phyloP scores from a whole-genome alignment of 768 basidiomycete genomes.

The Epithele typhae region DNA sequence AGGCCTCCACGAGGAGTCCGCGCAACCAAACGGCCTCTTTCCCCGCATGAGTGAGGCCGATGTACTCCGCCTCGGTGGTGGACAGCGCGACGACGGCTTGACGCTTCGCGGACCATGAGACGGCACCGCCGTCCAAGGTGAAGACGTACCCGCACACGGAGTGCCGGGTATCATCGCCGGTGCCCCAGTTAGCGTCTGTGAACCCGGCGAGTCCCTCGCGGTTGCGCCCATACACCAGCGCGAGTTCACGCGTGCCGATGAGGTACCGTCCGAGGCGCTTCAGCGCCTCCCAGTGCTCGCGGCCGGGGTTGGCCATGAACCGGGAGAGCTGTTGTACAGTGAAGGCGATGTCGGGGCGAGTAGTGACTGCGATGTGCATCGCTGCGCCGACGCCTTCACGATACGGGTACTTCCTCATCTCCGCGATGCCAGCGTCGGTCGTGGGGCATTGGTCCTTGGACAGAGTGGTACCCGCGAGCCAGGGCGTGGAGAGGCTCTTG shows the following conservation, averaged over 20 bases:
- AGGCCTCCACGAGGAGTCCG: slow-evolving; percentile 15
- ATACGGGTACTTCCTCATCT: slow-evolving; percentile 16
- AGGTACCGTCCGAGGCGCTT: slow-evolving; percentile 26
- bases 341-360: slow-evolving; percentile 14
- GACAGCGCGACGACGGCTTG: slow-evolving; percentile 29
- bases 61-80: slow-evolving; percentile 33
- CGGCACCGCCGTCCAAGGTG: slow-evolving; percentile 18
- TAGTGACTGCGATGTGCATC: slow-evolving; percentile 14
- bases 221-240: slow-evolving; percentile 4
- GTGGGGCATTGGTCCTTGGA: slow-evolving; percentile 5
- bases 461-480: not conserved
- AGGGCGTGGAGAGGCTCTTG: slow-evolving; percentile 21
- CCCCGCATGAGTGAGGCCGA: slow-evolving; percentile 23
- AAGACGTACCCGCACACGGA: slow-evolving; percentile 27
- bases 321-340: slow-evolving; percentile 22
- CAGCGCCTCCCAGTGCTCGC: slow-evolving; percentile 21
- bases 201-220: slow-evolving; percentile 14
- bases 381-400: slow-evolving; percentile 14
- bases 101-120: slow-evolving; percentile 27
- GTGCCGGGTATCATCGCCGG: slow-evolving; percentile 13
- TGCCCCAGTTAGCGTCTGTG: slow-evolving; percentile 29
- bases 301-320: slow-evolving; percentile 18
- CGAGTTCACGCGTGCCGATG: slow-evolving; percentile 18
- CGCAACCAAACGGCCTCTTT: slow-evolving; percentile 29
- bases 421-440: not conserved